Percentiles rank a stretch among this genome's conserved stretches.
These are phyloP conservation scores for Aspergillus egyptiacus DNA, from an alignment of 495 filamentous ascomycete species.

Conservation along the genomic window DNA sequence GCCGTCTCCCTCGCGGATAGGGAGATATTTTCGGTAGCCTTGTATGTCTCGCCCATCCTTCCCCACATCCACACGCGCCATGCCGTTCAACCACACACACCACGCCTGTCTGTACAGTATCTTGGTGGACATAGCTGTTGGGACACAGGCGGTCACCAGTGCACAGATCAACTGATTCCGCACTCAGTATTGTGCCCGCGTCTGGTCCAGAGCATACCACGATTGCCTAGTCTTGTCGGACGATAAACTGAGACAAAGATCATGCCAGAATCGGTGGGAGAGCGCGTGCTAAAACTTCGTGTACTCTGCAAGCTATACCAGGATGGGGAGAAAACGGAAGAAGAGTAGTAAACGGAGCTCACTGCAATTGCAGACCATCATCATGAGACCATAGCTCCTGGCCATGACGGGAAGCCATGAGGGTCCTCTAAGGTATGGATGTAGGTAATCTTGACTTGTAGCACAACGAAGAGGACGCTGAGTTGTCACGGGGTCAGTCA, in stretches of 20 bases:
- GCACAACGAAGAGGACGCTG: background rate
- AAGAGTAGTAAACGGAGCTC: background rate
- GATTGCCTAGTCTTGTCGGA: background rate
- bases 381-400: constrained; percentile 16
- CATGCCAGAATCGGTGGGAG: background rate
- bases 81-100: background rate
- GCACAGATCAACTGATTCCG: background rate
- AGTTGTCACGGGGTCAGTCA: constrained; percentile 8
- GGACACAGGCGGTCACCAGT: background rate
- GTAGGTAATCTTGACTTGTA: background rate
- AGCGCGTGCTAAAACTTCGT: constrained; percentile 8
- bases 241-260: no score
- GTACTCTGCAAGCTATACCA: constrained; percentile 16
- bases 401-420: no score
- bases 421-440: background rate
- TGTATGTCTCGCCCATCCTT: no score
- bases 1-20: background rate
- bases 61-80: background rate
- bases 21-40: no score
- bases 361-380: constrained; percentile 7
- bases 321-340: constrained; percentile 10
- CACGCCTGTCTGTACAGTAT: background rate
- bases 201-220: background rate
- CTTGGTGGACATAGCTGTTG: background rate
- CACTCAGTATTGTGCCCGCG: no score